Evolutionary conservation across 371 early-diverging fungal genomes (phyloP).

Genomic region (Circinella minor): DNA sequence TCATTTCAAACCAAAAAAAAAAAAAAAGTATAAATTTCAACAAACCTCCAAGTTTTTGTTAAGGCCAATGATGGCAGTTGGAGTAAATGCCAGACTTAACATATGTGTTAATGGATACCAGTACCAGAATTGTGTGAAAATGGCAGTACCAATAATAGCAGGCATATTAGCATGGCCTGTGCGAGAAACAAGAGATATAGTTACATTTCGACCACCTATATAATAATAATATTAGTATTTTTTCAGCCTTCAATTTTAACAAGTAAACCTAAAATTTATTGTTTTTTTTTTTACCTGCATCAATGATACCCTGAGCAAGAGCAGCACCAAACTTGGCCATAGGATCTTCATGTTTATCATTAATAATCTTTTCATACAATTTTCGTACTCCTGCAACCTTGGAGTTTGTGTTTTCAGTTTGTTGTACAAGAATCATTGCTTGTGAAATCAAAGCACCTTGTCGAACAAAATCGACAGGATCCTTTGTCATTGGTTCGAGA

Average conservation of each 20-base stretch:
- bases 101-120: conserved; percentile 99
- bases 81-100: conserved; percentile 90
- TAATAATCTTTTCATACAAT: conserved; percentile 87
- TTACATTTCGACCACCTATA: conserved; percentile 92
- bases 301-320: conserved; percentile 97
- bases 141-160: conserved; percentile 95
- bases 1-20: background rate
- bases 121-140: conserved; percentile 99
- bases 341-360: conserved; percentile 92
- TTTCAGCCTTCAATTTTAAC: background rate
- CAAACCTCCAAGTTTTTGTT: conserved; percentile 80
- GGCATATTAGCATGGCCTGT: conserved; percentile 90
- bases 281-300: conserved; percentile 72
- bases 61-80: conserved; percentile 95
- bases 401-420: conserved; percentile 83
- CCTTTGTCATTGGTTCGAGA: conserved; percentile 98
- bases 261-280: background rate
- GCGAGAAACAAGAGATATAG: conserved; percentile 90
- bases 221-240: background rate
- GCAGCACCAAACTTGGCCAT: conserved; percentile 98
- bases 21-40: background rate
- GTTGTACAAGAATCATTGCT: conserved; percentile 98
- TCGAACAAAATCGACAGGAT: conserved; percentile 96
- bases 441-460: conserved; percentile 98
- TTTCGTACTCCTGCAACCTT: conserved; percentile 85